Percentiles rank a stretch among this genome's conserved stretches.
Evolutionary conservation across 1,139 yeast genomes (phyloP).

Genomic region (Debaryomyces nepalensis): DNA sequence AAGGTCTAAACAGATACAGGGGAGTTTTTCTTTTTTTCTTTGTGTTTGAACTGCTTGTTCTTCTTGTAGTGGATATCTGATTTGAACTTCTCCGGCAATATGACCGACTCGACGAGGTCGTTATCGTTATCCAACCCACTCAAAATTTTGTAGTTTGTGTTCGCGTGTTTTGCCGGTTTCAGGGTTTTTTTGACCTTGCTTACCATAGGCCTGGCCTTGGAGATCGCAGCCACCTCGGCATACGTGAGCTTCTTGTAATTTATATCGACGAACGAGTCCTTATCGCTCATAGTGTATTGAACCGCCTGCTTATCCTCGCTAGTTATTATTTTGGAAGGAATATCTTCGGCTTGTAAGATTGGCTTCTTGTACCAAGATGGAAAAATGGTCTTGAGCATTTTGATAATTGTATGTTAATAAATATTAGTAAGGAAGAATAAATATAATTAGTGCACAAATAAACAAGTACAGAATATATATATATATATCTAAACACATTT

Average conservation of each 20-base stretch:
- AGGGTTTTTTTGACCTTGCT: conserved; percentile 10
- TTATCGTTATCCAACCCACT: background rate
- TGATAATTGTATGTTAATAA: conserved; percentile 3
- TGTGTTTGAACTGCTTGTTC: conserved; percentile 23
- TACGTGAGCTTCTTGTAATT: conserved; percentile 43
- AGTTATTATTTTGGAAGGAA: conserved; percentile 7
- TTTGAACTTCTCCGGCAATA: conserved; percentile 24
- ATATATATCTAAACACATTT: conserved; percentile 1
- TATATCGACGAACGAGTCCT: conserved; percentile 44
- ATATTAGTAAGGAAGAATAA: background rate
- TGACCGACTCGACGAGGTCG: conserved; percentile 6
- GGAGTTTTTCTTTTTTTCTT: conserved; percentile 17
- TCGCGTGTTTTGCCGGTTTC: conserved; percentile 15
- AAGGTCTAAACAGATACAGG: conserved; percentile 2
- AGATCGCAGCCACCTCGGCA: conserved; percentile 49
- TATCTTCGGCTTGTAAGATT: conserved; percentile 7
- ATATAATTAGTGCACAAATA: conserved; percentile 6
- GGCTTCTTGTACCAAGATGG: conserved; percentile 27
- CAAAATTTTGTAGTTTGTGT: conserved; percentile 9
- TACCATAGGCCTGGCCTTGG: conserved; percentile 22
- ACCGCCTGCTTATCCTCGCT: conserved; percentile 29
- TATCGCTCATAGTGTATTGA: conserved; percentile 42
- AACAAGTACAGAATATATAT: conserved; percentile 2
- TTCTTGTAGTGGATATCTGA: conserved; percentile 26
- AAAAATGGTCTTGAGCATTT: conserved; percentile 27